A percentile compares a stretch with the other conserved stretches of the same genome.
phyloP scores from a whole-genome alignment of 257 asterid species.

The Solanum piurae region DNA sequence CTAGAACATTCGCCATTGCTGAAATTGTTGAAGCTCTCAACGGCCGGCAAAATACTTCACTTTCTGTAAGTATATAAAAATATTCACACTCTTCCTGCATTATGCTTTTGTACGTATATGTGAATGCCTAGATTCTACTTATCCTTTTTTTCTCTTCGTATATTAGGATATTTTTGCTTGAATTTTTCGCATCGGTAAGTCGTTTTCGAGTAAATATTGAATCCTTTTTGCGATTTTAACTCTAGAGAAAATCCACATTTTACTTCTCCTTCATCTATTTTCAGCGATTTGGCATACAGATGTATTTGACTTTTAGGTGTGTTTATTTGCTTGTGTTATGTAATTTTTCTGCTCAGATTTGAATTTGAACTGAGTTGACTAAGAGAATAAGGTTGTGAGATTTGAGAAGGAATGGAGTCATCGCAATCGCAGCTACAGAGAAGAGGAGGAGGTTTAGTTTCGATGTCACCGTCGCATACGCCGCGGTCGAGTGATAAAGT shows the following conservation, averaged over 20 bases:
- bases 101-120: background rate
- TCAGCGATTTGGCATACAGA: background rate
- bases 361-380: constrained; percentile 9
- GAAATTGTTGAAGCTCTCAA: constrained; percentile 25
- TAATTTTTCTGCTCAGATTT: background rate
- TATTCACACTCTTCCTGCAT: background rate
- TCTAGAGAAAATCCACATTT: background rate
- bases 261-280: background rate
- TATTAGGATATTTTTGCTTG: background rate
- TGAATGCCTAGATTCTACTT: background rate
- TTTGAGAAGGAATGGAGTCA: constrained; percentile 43
- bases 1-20: constrained; percentile 3
- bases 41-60: constrained; percentile 32
- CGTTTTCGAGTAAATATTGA: background rate
- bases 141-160: background rate
- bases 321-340: background rate
- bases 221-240: background rate
- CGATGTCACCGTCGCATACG: constrained; percentile 64
- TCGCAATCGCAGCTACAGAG: constrained; percentile 33
- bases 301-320: background rate
- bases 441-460: constrained; percentile 38
- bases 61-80: background rate
- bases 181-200: background rate
- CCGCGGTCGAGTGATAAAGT: constrained; percentile 74
- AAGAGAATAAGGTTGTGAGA: constrained; percentile 2